Base-by-base conservation (phyloP, 2,329 filamentous ascomycete species). In the Aspergillus tamarii region DNA sequence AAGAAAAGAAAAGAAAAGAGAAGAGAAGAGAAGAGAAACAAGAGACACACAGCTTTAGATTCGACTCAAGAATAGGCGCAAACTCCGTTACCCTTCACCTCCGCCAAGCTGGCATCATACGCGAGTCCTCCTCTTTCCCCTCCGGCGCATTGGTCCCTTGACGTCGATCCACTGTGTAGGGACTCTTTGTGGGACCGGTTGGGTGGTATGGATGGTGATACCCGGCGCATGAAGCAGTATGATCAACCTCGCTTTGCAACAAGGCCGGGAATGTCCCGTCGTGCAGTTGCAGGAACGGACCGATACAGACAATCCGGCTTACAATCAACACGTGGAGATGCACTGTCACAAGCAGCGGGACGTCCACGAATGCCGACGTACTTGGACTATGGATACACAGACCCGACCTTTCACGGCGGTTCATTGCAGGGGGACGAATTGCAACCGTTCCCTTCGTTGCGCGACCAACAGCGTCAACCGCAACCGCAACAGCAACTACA, bases 131-230 rank as follows among this genome's bases (percentile, higher is more conserved):
- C 85, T 82, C 82, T 87, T 78, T 87, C 88, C 83, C 88, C 88
- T 82, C 85, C 84, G 83, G 85, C 85, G 82, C 85, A 87, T 82
- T 86, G 85, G 83, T 84, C 72, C 65, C 63, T 78, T 75, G 73
- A 78, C 78, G 76, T 87, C 76, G 84, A 86, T 84, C 84, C 85
- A 80, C 82, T 83, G 80, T 80, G 84, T 80, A 83, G 81, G 80
- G 81, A 83, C 78, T 81, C 82, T 79, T 77, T 80, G 74, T 79
- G 80, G 77, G 80, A 84, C 78, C 78, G 81, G 77, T 80, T 82
- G 74, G 77, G 83, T 83, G 88, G 87, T 77, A 95, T 95, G 92
- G 92, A 94, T 84, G 88, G 91, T 81, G 87, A 89, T 82, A 87
- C 87, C 80, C 88, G 86, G 76, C 84, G 88, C 75, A 85, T 88